Conservation (phyloP, 2,329 filamentous ascomycete genomes). For the Truncatella angustata region DNA sequence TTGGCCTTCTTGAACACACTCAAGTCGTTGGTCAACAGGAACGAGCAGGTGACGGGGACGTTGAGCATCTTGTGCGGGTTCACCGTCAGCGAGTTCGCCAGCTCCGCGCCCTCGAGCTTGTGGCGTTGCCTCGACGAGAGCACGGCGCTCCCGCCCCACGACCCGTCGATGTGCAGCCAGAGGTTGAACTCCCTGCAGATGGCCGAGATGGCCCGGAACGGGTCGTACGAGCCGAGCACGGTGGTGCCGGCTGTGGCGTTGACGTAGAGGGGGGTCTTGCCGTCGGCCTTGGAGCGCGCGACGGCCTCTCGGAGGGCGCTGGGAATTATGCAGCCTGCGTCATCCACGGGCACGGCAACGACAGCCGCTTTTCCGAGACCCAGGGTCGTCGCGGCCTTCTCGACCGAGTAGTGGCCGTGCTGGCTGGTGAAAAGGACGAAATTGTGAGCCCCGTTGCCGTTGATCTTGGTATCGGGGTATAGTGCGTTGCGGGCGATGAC, state of each 20-base stretch:
- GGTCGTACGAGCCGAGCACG: conserved; percentile 86
- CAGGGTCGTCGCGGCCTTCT: conserved; percentile 90
- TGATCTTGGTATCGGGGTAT: conserved; percentile 72
- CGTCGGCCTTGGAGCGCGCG: conserved; percentile 57
- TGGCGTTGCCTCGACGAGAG: conserved; percentile 65
- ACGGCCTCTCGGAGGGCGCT: conserved; percentile 63
- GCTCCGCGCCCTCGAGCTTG: conserved; percentile 68
- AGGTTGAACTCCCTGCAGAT: conserved; percentile 71
- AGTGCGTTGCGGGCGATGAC: conserved; percentile 80
- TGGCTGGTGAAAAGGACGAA: conserved; percentile 86
- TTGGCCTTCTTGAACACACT: conserved; percentile 78
- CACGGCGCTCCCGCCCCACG: conserved; percentile 82
- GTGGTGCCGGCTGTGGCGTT: conserved; percentile 96
- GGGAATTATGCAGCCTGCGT: conserved; percentile 68
- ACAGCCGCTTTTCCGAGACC: conserved; percentile 78
- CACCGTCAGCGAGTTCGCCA: conserved; percentile 79
- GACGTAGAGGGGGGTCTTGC: conserved; percentile 86
- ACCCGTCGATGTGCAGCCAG: conserved; percentile 92
- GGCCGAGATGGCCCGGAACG: conserved; percentile 65
- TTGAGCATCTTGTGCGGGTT: conserved; percentile 99
- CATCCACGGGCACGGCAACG: conserved; percentile 72
- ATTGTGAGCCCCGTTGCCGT: conserved; percentile 62
- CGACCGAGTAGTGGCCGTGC: conserved; percentile 91
- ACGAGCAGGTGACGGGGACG: conserved; percentile 86
- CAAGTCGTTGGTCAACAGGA: conserved; percentile 77